These are phyloP conservation scores for Trichocladium uniseriatum DNA, from an alignment of 495 filamentous ascomycete species.

Conservation along the genomic window DNA sequence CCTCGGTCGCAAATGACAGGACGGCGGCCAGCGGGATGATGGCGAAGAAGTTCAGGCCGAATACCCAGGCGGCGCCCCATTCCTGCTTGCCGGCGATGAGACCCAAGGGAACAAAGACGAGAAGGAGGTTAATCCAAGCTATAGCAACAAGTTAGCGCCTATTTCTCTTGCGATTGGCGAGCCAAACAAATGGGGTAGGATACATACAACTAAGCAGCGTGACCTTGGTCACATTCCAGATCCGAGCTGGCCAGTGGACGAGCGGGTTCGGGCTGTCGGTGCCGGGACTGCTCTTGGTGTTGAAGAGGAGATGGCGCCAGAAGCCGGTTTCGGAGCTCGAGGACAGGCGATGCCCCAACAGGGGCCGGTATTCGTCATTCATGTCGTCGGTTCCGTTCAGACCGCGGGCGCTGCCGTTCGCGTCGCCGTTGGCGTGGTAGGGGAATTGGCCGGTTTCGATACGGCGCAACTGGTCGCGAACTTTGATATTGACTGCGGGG, in stretches of 20 bases:
- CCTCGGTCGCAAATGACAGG: slow-evolving; percentile 91
- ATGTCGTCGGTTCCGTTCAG: neutral
- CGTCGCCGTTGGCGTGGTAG: neutral
- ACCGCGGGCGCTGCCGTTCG: neutral
- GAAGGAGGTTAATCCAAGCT: slow-evolving; percentile 76
- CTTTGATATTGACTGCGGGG: slow-evolving; percentile 13
- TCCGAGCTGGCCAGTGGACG: slow-evolving; percentile 47
- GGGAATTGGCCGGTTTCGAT: slow-evolving; percentile 4
- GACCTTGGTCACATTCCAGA: slow-evolving; percentile 42
- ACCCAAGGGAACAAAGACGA: slow-evolving; percentile 84
- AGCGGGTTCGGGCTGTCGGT: slow-evolving; percentile 40
- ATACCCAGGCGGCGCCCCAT: slow-evolving; percentile 70
- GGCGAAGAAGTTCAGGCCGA: slow-evolving; percentile 87
- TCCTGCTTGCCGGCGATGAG: slow-evolving; percentile 65
- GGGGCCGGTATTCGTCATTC: slow-evolving; percentile 5
- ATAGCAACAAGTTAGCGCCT: slow-evolving; percentile 3
- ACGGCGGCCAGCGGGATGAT: slow-evolving; percentile 90
- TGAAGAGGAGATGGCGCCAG: slow-evolving; percentile 36
- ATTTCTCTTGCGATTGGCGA: neutral
- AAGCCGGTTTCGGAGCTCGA: slow-evolving; percentile 7
- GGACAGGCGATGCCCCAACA: slow-evolving; percentile 4
- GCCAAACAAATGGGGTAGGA: neutral
- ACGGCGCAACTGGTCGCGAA: slow-evolving; percentile 11
- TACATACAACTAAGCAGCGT: slow-evolving; percentile 47
- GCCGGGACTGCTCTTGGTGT: slow-evolving; percentile 37